These are phyloP conservation scores for Epichloe typhina DNA, from an alignment of 2,329 filamentous ascomycete genomes.

Conservation along the genomic window DNA sequence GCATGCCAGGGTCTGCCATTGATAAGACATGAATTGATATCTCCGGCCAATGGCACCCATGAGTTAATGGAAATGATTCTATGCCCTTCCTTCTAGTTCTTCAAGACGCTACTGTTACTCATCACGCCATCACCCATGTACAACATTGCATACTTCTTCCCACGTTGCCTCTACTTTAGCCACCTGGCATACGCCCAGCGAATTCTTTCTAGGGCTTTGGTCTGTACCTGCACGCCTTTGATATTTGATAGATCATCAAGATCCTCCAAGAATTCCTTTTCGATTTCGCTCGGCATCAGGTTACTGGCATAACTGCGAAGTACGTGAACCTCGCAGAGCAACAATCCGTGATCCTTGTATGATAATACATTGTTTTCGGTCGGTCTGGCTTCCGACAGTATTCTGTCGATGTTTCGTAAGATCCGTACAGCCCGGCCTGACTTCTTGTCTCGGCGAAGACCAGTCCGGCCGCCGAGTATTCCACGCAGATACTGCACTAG, in stretches of 20 bases:
- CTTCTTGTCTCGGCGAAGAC: conserved; percentile 49
- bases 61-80: neutral
- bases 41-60: neutral
- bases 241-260: conserved; percentile 76
- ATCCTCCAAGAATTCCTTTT: conserved; percentile 80
- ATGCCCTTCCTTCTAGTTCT: neutral
- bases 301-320: conserved; percentile 48
- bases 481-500: conserved; percentile 57
- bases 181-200: conserved; percentile 83
- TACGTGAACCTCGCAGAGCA: conserved; percentile 82
- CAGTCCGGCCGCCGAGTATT: conserved; percentile 56
- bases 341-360: conserved; percentile 83
- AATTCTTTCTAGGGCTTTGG: conserved; percentile 68
- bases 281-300: conserved; percentile 60
- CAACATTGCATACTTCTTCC: neutral
- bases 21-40: neutral
- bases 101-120: neutral
- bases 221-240: conserved; percentile 64
- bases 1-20: neutral
- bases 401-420: conserved; percentile 77
- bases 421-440: conserved; percentile 62
- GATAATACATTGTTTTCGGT: conserved; percentile 62
- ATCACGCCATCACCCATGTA: neutral
- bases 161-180: conserved; percentile 28
- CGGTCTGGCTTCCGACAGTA: conserved; percentile 54